Conservation (phyloP, 225 moss, liverwort and hornwort genomes). For the Pseudisothecium myosuroides region DNA sequence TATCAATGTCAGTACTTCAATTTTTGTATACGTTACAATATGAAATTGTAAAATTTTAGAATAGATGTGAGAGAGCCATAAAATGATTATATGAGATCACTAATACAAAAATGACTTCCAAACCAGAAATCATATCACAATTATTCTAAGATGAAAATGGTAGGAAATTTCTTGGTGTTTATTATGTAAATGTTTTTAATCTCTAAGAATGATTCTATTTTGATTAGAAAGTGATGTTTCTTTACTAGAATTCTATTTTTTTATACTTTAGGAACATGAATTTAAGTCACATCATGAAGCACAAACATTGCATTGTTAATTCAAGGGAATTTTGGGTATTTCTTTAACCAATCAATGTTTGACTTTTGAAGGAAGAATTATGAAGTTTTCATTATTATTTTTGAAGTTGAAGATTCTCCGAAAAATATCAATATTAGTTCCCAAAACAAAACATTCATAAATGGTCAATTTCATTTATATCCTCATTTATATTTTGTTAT, state of each 20-base stretch:
- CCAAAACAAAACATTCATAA: background rate
- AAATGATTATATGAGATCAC: background rate
- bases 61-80: background rate
- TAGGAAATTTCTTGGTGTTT: background rate
- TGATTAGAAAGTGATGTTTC: background rate
- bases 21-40: too few relatives aligned
- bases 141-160: background rate
- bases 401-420: background rate
- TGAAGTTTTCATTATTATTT: background rate
- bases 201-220: background rate
- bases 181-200: background rate
- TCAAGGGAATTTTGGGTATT: background rate
- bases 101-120: too few relatives aligned
- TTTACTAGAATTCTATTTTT: rapidly evolving
- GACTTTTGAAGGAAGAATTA: background rate
- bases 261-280: background rate
- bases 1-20: background rate
- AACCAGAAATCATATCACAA: too few relatives aligned
- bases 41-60: background rate
- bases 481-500: background rate
- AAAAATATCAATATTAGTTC: background rate
- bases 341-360: too few relatives aligned
- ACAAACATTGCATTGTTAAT: background rate
- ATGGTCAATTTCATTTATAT: background rate
- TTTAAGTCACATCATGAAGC: background rate